Evolutionary conservation across 148 eudicot genomes (phyloP).

Genomic region (Pouteria glomerata): DNA sequence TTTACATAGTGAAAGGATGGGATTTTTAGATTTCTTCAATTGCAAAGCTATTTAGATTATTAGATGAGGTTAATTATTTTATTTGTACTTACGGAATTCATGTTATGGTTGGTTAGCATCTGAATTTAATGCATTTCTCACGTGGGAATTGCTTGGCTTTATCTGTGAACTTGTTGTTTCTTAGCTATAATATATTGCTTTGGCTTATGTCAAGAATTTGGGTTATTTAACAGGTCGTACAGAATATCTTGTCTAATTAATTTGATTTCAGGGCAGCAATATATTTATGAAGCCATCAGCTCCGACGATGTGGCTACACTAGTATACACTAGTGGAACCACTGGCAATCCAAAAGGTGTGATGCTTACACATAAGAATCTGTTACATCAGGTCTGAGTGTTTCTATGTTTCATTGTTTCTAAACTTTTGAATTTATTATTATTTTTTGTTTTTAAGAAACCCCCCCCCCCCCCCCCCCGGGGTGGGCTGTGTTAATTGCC

Average conservation of each 20-base stretch:
- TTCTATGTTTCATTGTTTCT: conserved; percentile 4
- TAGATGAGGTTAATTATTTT: too few relatives aligned
- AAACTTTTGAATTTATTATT: not conserved
- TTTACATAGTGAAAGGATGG: too few relatives aligned
- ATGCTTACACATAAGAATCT: conserved; percentile 92
- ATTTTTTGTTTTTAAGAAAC: too few relatives aligned
- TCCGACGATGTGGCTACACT: conserved; percentile 81
- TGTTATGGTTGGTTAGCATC: too few relatives aligned
- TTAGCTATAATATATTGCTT: not conserved
- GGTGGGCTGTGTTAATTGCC: too few relatives aligned
- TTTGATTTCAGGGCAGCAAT: conserved; percentile 52
- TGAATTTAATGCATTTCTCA: too few relatives aligned
- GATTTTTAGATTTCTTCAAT: too few relatives aligned
- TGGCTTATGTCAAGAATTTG: too few relatives aligned
- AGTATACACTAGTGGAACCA: conserved; percentile 94
- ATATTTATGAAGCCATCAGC: conserved; percentile 63
- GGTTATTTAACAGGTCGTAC: not conserved
- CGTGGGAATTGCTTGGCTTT: too few relatives aligned
- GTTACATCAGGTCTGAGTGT: conserved; percentile 74
- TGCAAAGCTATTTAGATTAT: too few relatives aligned
- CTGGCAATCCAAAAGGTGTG: conserved; percentile 94
- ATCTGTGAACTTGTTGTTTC: not conserved
- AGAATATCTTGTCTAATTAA: not conserved
- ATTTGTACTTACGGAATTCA: too few relatives aligned
- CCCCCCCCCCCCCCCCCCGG: too few relatives aligned